Evolutionary conservation across 148 eudicot species (phyloP).

Genomic region (Suaeda aralocaspica): DNA sequence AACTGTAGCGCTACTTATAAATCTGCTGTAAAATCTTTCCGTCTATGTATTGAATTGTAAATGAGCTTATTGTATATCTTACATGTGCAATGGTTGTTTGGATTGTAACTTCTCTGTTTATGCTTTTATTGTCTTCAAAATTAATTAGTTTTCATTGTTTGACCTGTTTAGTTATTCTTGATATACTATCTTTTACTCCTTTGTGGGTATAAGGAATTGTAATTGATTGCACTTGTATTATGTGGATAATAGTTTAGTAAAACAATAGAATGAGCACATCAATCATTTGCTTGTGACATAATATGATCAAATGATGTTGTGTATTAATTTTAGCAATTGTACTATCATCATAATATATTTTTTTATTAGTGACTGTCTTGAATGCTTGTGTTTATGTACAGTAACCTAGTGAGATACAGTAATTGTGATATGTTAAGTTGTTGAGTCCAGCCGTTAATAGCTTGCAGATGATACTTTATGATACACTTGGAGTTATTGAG

Average conservation of each 20-base stretch:
- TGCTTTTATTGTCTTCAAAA: not conserved
- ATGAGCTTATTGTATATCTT: not conserved
- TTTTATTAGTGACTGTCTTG: not conserved
- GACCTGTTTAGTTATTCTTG: not conserved
- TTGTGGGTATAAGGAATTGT: too few relatives aligned
- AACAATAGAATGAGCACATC: not conserved
- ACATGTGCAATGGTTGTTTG: not conserved
- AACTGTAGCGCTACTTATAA: not conserved
- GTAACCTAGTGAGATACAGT: not conserved
- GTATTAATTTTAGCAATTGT: not conserved
- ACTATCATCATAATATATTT: not conserved
- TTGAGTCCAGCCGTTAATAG: constrained; percentile 29
- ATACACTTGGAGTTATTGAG: constrained; percentile 97
- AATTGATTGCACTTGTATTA: too few relatives aligned
- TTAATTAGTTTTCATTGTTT: not conserved
- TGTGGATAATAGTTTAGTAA: not conserved
- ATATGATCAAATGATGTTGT: not conserved
- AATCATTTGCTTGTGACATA: not conserved
- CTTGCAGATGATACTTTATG: constrained; percentile 89
- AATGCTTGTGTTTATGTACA: not conserved
- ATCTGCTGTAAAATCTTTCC: not conserved
- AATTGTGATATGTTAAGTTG: constrained; percentile 2
- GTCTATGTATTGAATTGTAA: not conserved
- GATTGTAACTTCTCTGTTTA: not conserved
- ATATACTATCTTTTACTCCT: not conserved